Base-by-base conservation (phyloP, 768 basidiomycete genomes). In the Neoboletus magnificus region DNA sequence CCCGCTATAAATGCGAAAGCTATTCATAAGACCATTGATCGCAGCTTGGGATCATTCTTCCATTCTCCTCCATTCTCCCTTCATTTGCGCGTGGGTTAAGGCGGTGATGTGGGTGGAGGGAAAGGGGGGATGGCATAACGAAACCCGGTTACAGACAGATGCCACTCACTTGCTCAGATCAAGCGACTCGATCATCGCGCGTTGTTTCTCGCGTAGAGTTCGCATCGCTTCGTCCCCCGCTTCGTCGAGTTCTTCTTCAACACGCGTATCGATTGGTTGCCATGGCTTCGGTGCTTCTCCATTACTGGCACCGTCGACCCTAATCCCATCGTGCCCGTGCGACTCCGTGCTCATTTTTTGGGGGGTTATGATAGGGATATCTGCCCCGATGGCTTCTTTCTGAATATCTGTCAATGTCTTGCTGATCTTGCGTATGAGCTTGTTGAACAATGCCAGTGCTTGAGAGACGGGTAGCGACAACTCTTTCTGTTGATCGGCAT, bases 371-470 rank as follows among this genome's bases (percentile, higher is more conserved):
- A 74, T 65, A 1, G 85, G 82, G 29, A 91, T 76, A 47, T 81
- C 80, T 1, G 83, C 82, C 20, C 80, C 82, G 58, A 96, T 84
- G 1, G 85, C 87, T 10, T 81, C 80, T 71, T 90, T 93, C 60
- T 89, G 91, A 20, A 96, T 79, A 37, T 89, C 87, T 27, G 84
- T 78, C 46, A 98, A 74, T 22, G 78, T 77, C 62, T 87, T 89
- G 61, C 81, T 84, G 59, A 96, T 82, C 72, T 94, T 93, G 50
- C 92, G 85, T 49, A 98, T 74, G 37, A 93, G 77, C 75, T 98
- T 98, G 61, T 86, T 87, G 72, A 99, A 94, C 35, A 98, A 76
- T 0, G 96, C 96, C 8, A 99, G 79, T 2, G 83, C 79, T 70
- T 98, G 96, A 0, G 87, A 87, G 29, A 94, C 90, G 0, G 93